Base-by-base conservation (phyloP, 1,284 basidiomycete genomes). In the Trichosporon asahii region DNA sequence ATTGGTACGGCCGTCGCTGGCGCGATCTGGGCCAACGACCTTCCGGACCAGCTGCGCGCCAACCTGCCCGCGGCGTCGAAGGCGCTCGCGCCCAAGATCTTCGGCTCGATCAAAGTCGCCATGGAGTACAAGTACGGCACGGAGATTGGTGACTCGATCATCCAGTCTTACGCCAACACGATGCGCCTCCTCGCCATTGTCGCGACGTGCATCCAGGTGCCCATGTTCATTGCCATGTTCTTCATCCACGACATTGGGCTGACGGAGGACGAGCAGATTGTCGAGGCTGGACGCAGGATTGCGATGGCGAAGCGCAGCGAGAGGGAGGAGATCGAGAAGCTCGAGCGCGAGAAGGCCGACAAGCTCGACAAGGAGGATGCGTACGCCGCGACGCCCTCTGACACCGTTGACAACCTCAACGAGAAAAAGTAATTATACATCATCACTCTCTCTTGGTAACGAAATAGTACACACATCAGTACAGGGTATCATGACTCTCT, bases 191-290 rank as follows among this genome's bases (percentile, higher is more conserved):
- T 73, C 31, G 69, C 72, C 27, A 71, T 73, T 49, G 66, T 73
- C 15, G 67, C 72, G 4, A 73, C 72, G 2, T 73, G 72, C 40
- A 40, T 71, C 18, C 72, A 73, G 66, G 66, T 73, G 37, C 72
- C 72, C 23, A 73, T 73, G 72, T 40, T 73, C 23, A 55, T 73
- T 31, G 60, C 49, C 49, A 73, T 73, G 72, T 68, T 73, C 67
- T 69, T 73, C 55, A 68, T 73, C 33, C 46, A 66, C 29, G 65
- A 73, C 65, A 44, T 71, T 18, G 67, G 65, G 1, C 64, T 73
- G 35, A 70, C 68, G 1, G 65, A 71, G 37, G 68, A 73, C 14
- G 72, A 73, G 64, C 70, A 73, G 44, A 46, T 71, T n/a, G 35
- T 65, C n/a, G 67, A 69, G 31, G 72, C 67, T 21, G 72, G 72